Evolutionary conservation across 371 early-diverging fungal genomes (phyloP).

Genomic region (Gilbertella persicaria): DNA sequence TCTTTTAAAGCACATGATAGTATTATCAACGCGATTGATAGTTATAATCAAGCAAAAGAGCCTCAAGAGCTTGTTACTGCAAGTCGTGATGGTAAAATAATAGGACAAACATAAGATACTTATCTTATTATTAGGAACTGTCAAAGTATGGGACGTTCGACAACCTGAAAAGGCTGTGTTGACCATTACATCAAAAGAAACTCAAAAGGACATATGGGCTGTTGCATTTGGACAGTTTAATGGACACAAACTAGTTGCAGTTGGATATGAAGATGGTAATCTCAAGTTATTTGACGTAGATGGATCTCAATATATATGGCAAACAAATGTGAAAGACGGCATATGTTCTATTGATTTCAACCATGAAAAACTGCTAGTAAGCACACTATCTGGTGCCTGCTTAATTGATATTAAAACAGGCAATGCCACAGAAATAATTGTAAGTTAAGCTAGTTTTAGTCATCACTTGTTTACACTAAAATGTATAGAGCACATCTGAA

Average conservation of each 20-base stretch:
- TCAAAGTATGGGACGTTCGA: constrained; percentile 83
- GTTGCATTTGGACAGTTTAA: constrained; percentile 61
- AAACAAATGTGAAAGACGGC: constrained; percentile 75
- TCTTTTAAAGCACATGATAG: constrained; percentile 70
- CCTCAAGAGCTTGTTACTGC: constrained; percentile 74
- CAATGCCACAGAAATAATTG: constrained; percentile 10
- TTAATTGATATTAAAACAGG: constrained; percentile 14
- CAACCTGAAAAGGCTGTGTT: constrained; percentile 69
- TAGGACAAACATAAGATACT: not conserved
- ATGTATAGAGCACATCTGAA: constrained; percentile 28
- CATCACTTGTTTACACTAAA: not conserved
- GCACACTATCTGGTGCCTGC: constrained; percentile 22
- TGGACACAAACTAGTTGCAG: constrained; percentile 43
- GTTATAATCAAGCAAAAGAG: constrained; percentile 52
- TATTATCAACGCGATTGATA: constrained; percentile 79
- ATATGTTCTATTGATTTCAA: constrained; percentile 42
- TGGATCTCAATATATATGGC: constrained; percentile 63
- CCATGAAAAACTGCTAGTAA: constrained; percentile 5
- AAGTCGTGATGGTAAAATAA: constrained; percentile 65
- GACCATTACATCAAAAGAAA: constrained; percentile 53
- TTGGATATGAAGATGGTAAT: constrained; percentile 85
- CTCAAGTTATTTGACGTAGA: constrained; percentile 73
- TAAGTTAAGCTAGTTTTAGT: not conserved
- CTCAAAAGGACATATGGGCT: constrained; percentile 72
- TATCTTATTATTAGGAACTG: constrained; percentile 42